Base-by-base conservation (phyloP, 139 green algal species). In the Chlorokybus atmophyticus region DNA sequence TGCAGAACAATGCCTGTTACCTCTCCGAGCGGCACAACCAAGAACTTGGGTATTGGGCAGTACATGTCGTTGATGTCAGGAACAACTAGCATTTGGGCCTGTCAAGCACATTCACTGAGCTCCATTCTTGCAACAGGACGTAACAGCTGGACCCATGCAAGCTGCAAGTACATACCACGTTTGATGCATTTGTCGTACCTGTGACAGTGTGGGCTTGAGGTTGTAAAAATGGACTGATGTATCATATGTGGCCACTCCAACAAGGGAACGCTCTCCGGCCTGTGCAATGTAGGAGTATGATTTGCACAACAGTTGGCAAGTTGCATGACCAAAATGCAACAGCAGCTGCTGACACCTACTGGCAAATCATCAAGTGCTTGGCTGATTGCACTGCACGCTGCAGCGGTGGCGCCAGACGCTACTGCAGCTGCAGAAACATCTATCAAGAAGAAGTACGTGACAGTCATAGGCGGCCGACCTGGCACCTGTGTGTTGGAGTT, bases 161-260 rank as follows among this genome's bases (percentile, higher is more conserved):
- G n/a, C n/a, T n/a, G n/a, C n/a, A n/a, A n/a, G n/a, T n/a, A n/a
- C n/a, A n/a, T n/a, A n/a, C n/a, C n/a, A n/a, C n/a, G n/a, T n/a
- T n/a, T n/a, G n/a, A n/a, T n/a, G n/a, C n/a, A n/a, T n/a, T n/a
- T n/a, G n/a, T n/a, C n/a, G n/a, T n/a, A 64, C 57, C 58, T 66
- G 58, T 52, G 50, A 26, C 17, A 57, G 61, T 19, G 27, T 50
- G 41, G 74, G 40, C 55, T 81, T 82, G 14, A 95, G 71, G 74
- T 85, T 89, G 75, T 90, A 95, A 70, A 92, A 95, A 69, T 94
- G 84, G 10, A 94, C 60, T 24, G 71, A 69, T 53, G 67, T 73
- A 64, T 90, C 81, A 21, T 77, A 93, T 8, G 85, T 93, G 53
- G 89, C 55, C 63, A 93, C 81, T 41, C 81, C 85, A 1, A 94